Conservation (phyloP, 768 basidiomycete genomes). For the Peribolospora baueri region DNA sequence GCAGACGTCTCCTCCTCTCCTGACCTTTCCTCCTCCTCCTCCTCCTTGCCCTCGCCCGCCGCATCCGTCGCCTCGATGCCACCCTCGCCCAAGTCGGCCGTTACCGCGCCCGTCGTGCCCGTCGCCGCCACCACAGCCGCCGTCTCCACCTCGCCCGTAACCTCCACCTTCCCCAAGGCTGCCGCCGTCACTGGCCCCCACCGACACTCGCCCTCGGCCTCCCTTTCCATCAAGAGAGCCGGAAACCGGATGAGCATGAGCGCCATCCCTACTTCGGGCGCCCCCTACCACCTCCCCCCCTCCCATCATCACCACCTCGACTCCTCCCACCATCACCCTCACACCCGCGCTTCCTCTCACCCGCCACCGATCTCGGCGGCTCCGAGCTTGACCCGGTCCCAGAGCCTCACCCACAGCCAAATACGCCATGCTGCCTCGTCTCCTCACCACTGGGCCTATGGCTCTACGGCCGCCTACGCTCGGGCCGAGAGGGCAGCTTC, state of each 20-base stretch:
- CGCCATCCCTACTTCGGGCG: background rate
- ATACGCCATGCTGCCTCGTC: no score
- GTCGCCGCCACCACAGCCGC: background rate
- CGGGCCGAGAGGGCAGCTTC: no score
- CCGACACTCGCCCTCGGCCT: background rate
- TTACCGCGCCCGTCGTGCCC: background rate
- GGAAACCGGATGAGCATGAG: background rate
- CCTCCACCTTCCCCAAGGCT: background rate
- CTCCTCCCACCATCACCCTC: background rate
- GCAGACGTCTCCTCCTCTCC: rapidly evolving
- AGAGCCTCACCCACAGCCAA: no score
- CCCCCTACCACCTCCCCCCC: background rate
- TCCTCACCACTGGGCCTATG: no score
- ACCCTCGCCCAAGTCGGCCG: background rate
- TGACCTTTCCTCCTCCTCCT: background rate
- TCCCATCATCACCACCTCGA: background rate
- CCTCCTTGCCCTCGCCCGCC: slow-evolving; percentile 13
- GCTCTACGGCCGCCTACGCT: no score
- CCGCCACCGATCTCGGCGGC: no score
- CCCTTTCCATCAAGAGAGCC: background rate
- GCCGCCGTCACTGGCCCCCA: no score
- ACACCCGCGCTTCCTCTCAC: background rate
- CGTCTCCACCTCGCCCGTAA: background rate
- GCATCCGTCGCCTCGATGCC: slow-evolving; percentile 11
- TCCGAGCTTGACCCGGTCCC: no score